Base-by-base conservation (phyloP, 306 rosid genomes). In the Ziziphus jujuba region DNA sequence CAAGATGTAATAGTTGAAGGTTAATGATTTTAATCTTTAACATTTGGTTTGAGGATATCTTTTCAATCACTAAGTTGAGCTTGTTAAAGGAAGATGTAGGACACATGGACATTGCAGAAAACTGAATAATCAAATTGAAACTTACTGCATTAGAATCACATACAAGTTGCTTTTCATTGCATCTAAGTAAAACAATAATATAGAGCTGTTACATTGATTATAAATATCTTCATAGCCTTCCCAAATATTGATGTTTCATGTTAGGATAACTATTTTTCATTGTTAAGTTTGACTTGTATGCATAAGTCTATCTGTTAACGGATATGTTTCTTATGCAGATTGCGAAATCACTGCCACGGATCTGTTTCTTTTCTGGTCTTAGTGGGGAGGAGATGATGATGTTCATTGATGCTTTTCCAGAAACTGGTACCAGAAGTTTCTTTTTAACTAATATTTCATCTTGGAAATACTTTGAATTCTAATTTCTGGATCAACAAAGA, bases 311-410 rank as follows among this genome's bases (percentile, higher is more conserved):
- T 3, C 13, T 8, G 12, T 7, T 8, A 40, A 64, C 52, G 11
- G n/a, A 66, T 66, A 48, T 77, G 59, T 61, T 75, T 58, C 58
- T 59, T 67, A 55, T 62, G 82, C 89, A 93, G 97, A 75, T 88
- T 43, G 91, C 83, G 17, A 75, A 64, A 78, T 79, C 89, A 11
- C 83, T 90, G 76, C 98, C 98, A 24, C 93, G 98, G 56, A 90
- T 93, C 73, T 93, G 98, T 74, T 88, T 93, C 85, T 74, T 90
- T 25, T 93, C 97, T 17, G 98, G 98, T 76, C 86, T 93, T 62
- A 86, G 84, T 17, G 97, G 98, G 59, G 97, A 90, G 80, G 97
- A 93, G 87, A 93, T 83, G 98, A 84, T 93, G 86, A 85, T 88
- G 96, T 88, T 93, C 74, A 84, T 93, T 25, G 97, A 93, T 57